Base-by-base conservation (phyloP, 1,284 basidiomycete species). In the Quambalaria eucalypti region DNA sequence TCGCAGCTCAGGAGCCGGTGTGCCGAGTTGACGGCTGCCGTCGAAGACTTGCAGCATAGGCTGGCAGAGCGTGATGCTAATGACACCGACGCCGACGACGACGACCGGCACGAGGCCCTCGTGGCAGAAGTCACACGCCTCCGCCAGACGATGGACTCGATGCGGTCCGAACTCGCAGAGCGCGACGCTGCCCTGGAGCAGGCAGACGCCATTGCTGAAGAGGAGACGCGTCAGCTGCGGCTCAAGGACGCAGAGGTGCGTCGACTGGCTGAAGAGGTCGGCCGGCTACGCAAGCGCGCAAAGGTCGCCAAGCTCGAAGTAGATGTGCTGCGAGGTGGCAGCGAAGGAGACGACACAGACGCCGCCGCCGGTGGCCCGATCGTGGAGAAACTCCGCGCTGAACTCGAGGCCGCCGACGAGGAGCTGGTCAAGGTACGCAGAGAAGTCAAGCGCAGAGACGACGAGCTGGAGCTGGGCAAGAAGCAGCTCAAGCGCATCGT, bases 381-480 rank as follows among this genome's bases (percentile, higher is more conserved):
- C 16, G 21, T 23, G 25, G 42, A 46, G 19, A 19, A 46, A 26
- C 21, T 46, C 21, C 42, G 42, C 42, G 42, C n/a, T 26, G 21
- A 46, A 12, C n/a, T 21, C 4, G 38, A 39, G 7, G 50, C 19
- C 21, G 6, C 23, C 19, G 50, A 52, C 31, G 29, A 23, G 33
- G 28, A 52, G 28, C 33, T 40, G 8, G 19, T 12, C 16, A 14
- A 53, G n/a, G 16, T 54, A 21, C 28, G 19, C 9, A 21, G 28
- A 9, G 21, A 4, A 4, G 16, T 54, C 19, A 30, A 50, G 28
- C 29, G n/a, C 19, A 28, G 46, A 12, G 52, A 54, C 28, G 30
- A 50, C 19, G 52, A 54, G 52, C 31, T 54, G 29, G 39, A 28
- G 6, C 30, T 36, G 10, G 48, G 46, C 3, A 54, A 54, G 25